Conservation (phyloP, 768 basidiomycete genomes). For the Coprinopsis marcescibilis region DNA sequence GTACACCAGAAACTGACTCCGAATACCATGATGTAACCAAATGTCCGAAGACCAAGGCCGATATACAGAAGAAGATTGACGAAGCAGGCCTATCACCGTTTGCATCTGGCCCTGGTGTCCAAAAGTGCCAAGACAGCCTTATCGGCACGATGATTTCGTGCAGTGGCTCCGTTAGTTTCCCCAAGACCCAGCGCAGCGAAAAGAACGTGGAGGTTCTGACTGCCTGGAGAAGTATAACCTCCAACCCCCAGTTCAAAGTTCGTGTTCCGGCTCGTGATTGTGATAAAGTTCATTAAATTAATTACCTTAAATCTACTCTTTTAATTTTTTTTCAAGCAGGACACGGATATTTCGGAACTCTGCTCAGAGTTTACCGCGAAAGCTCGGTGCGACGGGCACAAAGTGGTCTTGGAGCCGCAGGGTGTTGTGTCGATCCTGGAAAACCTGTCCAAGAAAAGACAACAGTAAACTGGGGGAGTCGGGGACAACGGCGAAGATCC, state of each 20-base stretch:
- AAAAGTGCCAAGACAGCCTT: conserved; percentile 38
- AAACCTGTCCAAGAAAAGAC: conserved; percentile 29
- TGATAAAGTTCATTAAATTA: conserved; percentile 3
- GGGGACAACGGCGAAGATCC: not conserved
- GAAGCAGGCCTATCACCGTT: conserved; percentile 60
- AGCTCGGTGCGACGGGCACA: conserved; percentile 79
- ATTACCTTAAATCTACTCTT: conserved; percentile 10
- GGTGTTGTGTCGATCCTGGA: conserved; percentile 45
- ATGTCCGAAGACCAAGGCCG: conserved; percentile 20
- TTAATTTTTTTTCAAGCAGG: conserved; percentile 32
- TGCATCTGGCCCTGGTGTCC: conserved; percentile 30
- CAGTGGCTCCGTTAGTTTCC: conserved; percentile 55
- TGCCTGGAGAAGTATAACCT: conserved; percentile 74
- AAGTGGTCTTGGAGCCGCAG: conserved; percentile 67
- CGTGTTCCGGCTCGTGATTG: conserved; percentile 7
- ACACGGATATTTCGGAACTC: conserved; percentile 71
- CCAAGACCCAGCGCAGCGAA: conserved; percentile 61
- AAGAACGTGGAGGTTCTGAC: conserved; percentile 72
- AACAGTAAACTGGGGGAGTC: conserved; percentile 6
- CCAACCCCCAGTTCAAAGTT: conserved; percentile 74
- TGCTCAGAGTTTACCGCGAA: conserved; percentile 77
- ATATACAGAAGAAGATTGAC: conserved; percentile 42
- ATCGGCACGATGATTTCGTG: conserved; percentile 58
- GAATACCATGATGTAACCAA: conserved; percentile 17
- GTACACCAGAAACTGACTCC: conserved; percentile 23